A percentile compares a stretch with the other conserved stretches of the same genome.
Evolutionary conservation across 768 basidiomycete genomes (phyloP).

Genomic region (Xanthoconium purpureum): DNA sequence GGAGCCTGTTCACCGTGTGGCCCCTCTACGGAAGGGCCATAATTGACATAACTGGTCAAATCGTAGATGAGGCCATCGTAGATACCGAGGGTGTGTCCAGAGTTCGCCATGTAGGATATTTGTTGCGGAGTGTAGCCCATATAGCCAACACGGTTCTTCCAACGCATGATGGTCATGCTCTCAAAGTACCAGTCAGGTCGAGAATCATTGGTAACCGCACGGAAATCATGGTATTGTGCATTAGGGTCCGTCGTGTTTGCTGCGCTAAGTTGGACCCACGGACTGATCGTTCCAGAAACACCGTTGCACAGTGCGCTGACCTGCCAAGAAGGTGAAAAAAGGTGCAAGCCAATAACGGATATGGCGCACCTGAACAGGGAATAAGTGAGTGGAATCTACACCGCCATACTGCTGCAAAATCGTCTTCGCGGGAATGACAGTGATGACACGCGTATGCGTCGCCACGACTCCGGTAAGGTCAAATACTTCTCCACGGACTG

Average conservation of each 20-base stretch:
- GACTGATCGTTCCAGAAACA: constrained; percentile 72
- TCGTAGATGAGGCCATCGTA: constrained; percentile 88
- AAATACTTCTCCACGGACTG: constrained; percentile 93
- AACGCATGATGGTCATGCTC: constrained; percentile 90
- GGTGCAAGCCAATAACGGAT: not conserved
- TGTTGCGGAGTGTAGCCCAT: constrained; percentile 78
- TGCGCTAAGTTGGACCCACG: constrained; percentile 70
- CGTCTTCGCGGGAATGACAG: constrained; percentile 70
- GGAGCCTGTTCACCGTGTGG: constrained; percentile 48
- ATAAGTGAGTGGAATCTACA: constrained; percentile 63
- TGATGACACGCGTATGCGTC: constrained; percentile 63
- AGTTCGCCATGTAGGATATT: constrained; percentile 64
- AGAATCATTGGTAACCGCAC: constrained; percentile 80
- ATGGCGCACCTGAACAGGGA: constrained; percentile 84
- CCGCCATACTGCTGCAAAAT: constrained; percentile 87
- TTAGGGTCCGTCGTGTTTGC: constrained; percentile 75
- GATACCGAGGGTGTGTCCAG: constrained; percentile 71
- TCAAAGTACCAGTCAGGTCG: constrained; percentile 99
- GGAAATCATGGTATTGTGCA: constrained; percentile 93
- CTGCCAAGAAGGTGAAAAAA: constrained; percentile 33
- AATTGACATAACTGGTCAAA: constrained; percentile 72
- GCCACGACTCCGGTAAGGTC: constrained; percentile 69
- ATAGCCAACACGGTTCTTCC: constrained; percentile 84
- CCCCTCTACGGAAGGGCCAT: constrained; percentile 53
- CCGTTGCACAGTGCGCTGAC: constrained; percentile 94